A percentile compares a stretch with the other conserved stretches of the same genome.
phyloP scores from a whole-genome alignment of 2,329 filamentous ascomycete genomes.

The Epichloe bromicola region DNA sequence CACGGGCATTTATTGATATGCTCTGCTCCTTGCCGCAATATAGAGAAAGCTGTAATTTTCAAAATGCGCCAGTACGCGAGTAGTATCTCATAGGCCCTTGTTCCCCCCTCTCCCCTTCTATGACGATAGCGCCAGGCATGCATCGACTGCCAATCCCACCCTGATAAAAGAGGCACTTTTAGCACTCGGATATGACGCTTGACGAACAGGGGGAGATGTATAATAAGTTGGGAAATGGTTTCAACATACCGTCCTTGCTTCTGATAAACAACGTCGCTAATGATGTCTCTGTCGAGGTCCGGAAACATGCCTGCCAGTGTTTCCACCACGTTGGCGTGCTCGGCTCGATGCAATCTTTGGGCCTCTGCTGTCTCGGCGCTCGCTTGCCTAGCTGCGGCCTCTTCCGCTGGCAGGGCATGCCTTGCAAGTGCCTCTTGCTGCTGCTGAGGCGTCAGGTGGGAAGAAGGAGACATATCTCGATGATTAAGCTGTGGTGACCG shows the following conservation, averaged over 20 bases:
- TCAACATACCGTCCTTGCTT: conserved; percentile 77
- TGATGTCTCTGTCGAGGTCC: conserved; percentile 83
- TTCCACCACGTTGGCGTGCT: conserved; percentile 86
- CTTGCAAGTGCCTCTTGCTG: conserved; percentile 12
- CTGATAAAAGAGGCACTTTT: conserved; percentile 26
- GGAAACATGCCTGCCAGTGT: conserved; percentile 95
- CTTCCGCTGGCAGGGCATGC: conserved; percentile 56
- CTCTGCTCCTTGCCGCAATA: too few species aligned
- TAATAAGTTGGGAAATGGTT: not conserved
- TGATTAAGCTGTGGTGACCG: conserved; percentile 17
- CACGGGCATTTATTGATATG: too few species aligned
- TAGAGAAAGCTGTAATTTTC: not conserved
- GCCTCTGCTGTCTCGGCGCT: conserved; percentile 84
- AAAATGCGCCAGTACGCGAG: not conserved
- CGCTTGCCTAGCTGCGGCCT: conserved; percentile 79
- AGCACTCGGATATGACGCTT: not conserved
- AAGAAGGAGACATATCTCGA: conserved; percentile 10
- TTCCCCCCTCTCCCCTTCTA: conserved; percentile 12
- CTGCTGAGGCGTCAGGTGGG: conserved; percentile 13
- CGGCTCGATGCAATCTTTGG: conserved; percentile 64
- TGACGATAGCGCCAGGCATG: conserved; percentile 58
- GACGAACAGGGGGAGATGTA: too few species aligned
- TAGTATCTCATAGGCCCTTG: not conserved
- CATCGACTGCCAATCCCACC: conserved; percentile 75
- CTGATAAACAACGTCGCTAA: conserved; percentile 90